phyloP scores from a whole-genome alignment of 768 basidiomycete genomes.

The Pisolithus sp. region DNA sequence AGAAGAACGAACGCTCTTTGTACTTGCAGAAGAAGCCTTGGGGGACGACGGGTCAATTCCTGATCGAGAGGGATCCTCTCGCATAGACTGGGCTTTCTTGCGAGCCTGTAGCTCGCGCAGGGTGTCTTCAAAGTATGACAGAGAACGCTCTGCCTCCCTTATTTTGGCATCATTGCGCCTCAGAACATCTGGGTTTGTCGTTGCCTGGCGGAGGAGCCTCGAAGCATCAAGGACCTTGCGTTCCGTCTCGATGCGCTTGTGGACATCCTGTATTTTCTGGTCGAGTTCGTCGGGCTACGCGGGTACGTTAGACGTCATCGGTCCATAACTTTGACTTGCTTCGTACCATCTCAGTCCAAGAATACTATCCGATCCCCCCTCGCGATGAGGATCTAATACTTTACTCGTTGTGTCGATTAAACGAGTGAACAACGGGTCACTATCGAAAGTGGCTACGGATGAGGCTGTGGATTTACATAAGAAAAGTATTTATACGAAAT shows the following conservation, averaged over 20 bases:
- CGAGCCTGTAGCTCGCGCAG: constrained; percentile 76
- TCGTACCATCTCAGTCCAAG: constrained; percentile 27
- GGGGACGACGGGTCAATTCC: constrained; percentile 32
- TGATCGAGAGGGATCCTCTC: constrained; percentile 49
- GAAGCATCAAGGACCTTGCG: constrained; percentile 88
- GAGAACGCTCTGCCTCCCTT: constrained; percentile 74
- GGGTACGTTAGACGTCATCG: constrained; percentile 1
- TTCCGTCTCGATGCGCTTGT: constrained; percentile 86
- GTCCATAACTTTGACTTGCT: constrained; percentile 8
- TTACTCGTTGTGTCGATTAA: constrained; percentile 3
- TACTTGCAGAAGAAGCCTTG: constrained; percentile 12
- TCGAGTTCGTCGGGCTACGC: constrained; percentile 55
- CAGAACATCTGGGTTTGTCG: constrained; percentile 80
- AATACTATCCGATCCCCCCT: constrained; percentile 9
- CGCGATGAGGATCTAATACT: constrained; percentile 9
- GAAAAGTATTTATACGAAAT: constrained; percentile 11
- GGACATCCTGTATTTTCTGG: constrained; percentile 89
- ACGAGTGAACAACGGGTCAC: background rate
- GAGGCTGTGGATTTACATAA: constrained; percentile 26
- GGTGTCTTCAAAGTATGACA: constrained; percentile 84
- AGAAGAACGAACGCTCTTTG: constrained; percentile 11
- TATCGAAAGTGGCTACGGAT: constrained; percentile 18
- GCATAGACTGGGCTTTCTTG: constrained; percentile 58
- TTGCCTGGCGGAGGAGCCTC: constrained; percentile 71
- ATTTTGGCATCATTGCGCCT: constrained; percentile 79